Evolutionary conservation across 2,329 filamentous ascomycete species (phyloP).

Genomic region (Onygena corvina): DNA sequence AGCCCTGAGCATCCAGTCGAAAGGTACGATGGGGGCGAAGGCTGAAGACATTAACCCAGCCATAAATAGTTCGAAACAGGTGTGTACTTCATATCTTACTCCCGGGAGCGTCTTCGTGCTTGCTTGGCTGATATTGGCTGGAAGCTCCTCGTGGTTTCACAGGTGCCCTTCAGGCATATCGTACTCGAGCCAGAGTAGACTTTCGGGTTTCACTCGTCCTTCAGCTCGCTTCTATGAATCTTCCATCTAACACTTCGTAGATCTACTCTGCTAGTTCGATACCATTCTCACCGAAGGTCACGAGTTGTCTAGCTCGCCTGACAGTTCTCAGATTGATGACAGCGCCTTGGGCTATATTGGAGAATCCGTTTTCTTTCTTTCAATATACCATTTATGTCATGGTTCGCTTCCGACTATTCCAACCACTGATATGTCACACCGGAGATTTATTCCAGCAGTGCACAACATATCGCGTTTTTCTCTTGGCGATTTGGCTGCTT

Average conservation of each 20-base stretch:
- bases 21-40: background rate
- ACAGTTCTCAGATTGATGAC: too few relatives aligned
- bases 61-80: background rate
- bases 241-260: background rate
- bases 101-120: background rate
- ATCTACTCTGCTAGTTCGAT: too few relatives aligned
- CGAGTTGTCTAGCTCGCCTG: too few relatives aligned
- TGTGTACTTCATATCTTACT: background rate
- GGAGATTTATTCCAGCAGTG: too few relatives aligned
- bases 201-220: background rate
- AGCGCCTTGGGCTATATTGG: too few relatives aligned
- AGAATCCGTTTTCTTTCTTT: too few relatives aligned
- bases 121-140: background rate
- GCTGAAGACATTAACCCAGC: background rate
- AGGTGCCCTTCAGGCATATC: background rate
- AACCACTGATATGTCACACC: too few relatives aligned
- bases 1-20: too few relatives aligned
- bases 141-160: background rate
- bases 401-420: background rate
- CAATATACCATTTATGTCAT: too few relatives aligned
- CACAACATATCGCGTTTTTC: too few relatives aligned
- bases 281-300: too few relatives aligned
- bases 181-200: background rate
- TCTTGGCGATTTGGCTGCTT: too few relatives aligned
- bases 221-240: slow-evolving; percentile 1